Evolutionary conservation across 352 stramenopile genomes (phyloP).

Genomic region (Globisporangium uncinulatum): DNA sequence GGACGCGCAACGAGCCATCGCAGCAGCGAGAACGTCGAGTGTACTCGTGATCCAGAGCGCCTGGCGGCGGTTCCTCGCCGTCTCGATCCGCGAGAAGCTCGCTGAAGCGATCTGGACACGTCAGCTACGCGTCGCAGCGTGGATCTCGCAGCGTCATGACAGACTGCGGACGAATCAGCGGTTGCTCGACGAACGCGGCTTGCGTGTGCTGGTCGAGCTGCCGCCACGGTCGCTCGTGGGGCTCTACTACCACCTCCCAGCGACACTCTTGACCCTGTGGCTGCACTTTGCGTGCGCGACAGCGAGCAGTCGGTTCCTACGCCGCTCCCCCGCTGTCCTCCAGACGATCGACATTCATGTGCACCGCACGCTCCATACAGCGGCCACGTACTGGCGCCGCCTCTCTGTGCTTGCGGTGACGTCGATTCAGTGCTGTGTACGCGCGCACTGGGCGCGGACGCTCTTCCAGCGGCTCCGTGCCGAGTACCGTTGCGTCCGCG

Average conservation of each 20-base stretch:
- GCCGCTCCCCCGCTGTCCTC: constrained; percentile 29
- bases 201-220: neutral
- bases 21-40: constrained; percentile 22
- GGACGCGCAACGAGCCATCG: constrained; percentile 17
- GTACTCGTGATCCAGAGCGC: constrained; percentile 46
- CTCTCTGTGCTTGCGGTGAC: constrained; percentile 16
- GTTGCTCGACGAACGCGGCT: constrained; percentile 1
- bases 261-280: constrained; percentile 34
- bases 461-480: constrained; percentile 18
- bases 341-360: constrained; percentile 36
- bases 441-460: constrained; percentile 23
- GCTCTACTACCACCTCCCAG: constrained; percentile 27
- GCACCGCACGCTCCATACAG: constrained; percentile 16
- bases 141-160: constrained; percentile 17
- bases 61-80: constrained; percentile 31
- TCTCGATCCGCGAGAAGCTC: constrained; percentile 18
- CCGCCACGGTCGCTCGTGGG: constrained; percentile 2
- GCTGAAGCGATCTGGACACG: constrained; percentile 24
- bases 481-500: constrained; percentile 13
- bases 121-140: constrained; percentile 35
- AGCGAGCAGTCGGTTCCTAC: constrained; percentile 25
- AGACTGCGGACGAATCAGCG: constrained; percentile 5
- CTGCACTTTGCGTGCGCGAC: constrained; percentile 25
- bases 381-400: constrained; percentile 22
- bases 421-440: constrained; percentile 30